Evolutionary conservation across 352 stramenopile genomes (phyloP).

Genomic region (Phytophthora pistaciae): DNA sequence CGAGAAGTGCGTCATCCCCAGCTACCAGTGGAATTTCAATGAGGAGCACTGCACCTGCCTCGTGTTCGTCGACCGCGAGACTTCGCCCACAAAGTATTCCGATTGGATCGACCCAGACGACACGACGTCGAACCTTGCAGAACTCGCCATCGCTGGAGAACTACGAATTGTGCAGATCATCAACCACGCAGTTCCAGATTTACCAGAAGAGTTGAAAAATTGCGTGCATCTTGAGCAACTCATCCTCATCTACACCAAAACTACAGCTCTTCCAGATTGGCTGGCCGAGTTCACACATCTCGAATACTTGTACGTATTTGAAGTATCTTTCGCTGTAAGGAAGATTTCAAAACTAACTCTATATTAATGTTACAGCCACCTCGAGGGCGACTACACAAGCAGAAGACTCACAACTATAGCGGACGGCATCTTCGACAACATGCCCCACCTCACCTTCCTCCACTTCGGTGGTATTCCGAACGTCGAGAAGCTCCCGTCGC

Average conservation of each 20-base stretch:
- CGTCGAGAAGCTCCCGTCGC: constrained; percentile 41
- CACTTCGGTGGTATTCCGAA: constrained; percentile 38
- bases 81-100: constrained; percentile 31
- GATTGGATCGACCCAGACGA: constrained; percentile 55
- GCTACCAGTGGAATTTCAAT: constrained; percentile 54
- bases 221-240: constrained; percentile 31
- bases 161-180: constrained; percentile 43
- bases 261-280: constrained; percentile 25
- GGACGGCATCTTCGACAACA: constrained; percentile 37
- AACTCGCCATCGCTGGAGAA: constrained; percentile 41
- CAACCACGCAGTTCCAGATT: constrained; percentile 39
- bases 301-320: constrained; percentile 39
- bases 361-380: constrained; percentile 12
- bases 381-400: constrained; percentile 44
- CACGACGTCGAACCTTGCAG: constrained; percentile 32
- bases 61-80: constrained; percentile 49
- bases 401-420: constrained; percentile 28
- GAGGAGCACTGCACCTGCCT: constrained; percentile 40
- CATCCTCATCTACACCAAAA: constrained; percentile 45
- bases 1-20: constrained; percentile 41
- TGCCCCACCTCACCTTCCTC: constrained; percentile 46
- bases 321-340: background rate
- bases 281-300: constrained; percentile 30
- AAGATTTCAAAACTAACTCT: too few relatives aligned
- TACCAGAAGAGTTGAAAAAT: constrained; percentile 38